These are phyloP conservation scores for Dicorynia guianensis DNA, from an alignment of 306 rosid species.

Conservation along the genomic window DNA sequence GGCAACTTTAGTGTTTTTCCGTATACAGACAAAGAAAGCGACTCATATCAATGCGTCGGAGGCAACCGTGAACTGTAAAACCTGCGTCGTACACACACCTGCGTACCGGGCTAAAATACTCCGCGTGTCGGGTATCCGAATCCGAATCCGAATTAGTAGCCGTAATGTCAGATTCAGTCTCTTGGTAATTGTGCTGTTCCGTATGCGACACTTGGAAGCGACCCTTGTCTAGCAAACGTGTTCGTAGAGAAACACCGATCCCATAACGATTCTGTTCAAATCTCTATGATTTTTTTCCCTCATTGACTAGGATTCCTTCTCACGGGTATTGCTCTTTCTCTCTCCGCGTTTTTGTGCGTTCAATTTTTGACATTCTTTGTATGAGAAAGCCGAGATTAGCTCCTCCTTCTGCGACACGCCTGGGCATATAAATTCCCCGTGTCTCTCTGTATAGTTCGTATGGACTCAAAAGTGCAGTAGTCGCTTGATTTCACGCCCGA, in stretches of 20 bases:
- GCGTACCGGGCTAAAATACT: background rate
- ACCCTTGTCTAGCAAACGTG: conserved; percentile 30
- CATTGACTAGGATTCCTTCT: too few relatives aligned
- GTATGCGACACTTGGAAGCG: conserved; percentile 40
- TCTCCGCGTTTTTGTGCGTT: conserved; percentile 13
- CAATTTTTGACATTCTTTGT: too few relatives aligned
- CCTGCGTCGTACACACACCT: background rate
- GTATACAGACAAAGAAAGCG: conserved; percentile 16
- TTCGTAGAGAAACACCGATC: background rate
- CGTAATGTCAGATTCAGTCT: conserved; percentile 4
- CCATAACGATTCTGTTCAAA: background rate
- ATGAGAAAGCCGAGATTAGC: background rate
- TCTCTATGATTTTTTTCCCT: background rate
- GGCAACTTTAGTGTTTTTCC: background rate
- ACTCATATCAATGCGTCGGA: background rate
- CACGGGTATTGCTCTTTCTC: background rate
- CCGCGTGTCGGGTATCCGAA: conserved; percentile 29
- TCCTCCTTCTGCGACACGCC: background rate
- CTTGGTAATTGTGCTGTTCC: background rate
- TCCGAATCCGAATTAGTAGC: background rate
- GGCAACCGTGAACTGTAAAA: too few relatives aligned
- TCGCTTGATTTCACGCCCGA: background rate
- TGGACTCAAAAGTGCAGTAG: background rate
- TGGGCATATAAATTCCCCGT: background rate
- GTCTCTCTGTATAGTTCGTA: background rate